Base-by-base conservation (phyloP, 2,329 filamentous ascomycete genomes). In the Aspergillus candidus region DNA sequence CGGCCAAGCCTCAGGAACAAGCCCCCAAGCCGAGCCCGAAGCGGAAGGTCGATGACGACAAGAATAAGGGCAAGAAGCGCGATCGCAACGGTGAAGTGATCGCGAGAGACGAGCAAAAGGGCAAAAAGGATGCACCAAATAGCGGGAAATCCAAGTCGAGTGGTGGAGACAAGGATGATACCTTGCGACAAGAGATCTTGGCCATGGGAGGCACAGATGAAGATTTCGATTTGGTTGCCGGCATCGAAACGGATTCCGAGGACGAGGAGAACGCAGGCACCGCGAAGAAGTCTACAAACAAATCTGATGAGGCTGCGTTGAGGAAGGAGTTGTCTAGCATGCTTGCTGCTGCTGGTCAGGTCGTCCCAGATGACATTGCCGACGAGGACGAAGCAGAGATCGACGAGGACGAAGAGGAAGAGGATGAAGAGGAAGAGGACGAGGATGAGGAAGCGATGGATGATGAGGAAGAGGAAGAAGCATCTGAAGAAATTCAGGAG, bases 171-270 rank as follows among this genome's bases (percentile, higher is more conserved):
- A 48, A 53, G 4, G 55, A 62, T 30, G 60, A 67, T 50, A 54
- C 56, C 31, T 57, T 74, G 32, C 60, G 66, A 38, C 60, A 67
- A 46, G 71, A 73, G 48, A 69, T 75, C 48, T 47, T 71, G 47
- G 66, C 66, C 4, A 63, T 75, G 41, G 72, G 72, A 29, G 72
- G 72, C 38, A 73, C 67, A n/a, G 63, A 73, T 51, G 73, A 75
- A 40, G 71, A 75, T 50, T 58, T 72, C 44, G 66, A 72, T 37
- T 55, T 75, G 17, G 54, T 75, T 46, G 70, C 64, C 15, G 68
- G 60, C 41, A 59, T 68, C 14, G 62, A 67, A 35, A 74, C 72
- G 0, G 72, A 71, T 35, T 72, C 69, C 11, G 72, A 75, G 51
- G 56, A 71, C 11, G 72, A 74, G 53, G 67, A 55, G 36, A 49